phyloP scores from a whole-genome alignment of 2,329 filamentous ascomycete species.

The Bipolaris cookei region DNA sequence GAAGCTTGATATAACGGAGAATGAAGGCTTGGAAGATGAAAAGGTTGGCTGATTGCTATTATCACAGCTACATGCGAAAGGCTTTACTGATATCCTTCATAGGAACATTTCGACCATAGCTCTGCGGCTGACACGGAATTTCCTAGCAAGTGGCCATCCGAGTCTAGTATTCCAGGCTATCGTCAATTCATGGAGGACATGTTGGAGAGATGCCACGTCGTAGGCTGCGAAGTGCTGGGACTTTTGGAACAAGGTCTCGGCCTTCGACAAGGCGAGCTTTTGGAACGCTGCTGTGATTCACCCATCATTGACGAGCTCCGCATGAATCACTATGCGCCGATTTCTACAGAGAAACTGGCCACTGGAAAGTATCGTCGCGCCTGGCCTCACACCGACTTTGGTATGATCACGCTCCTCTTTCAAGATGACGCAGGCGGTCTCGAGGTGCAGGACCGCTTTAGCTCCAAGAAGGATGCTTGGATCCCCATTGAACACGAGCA shows the following conservation, averaged over 20 bases:
- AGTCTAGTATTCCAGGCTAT: constrained; percentile 17
- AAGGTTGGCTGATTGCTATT: constrained; percentile 1
- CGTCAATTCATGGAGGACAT: constrained; percentile 21
- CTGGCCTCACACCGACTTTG: constrained; percentile 31
- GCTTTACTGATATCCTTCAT: neutral
- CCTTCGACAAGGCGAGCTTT: constrained; percentile 5
- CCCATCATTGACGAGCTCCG: constrained; percentile 21
- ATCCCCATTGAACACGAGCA: neutral
- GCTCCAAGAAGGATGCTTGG: neutral
- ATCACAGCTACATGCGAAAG: neutral
- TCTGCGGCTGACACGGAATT: neutral
- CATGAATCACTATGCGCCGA: constrained; percentile 27
- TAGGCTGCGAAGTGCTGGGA: constrained; percentile 14
- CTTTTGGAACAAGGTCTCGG: constrained; percentile 18
- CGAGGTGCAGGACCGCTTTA: constrained; percentile 72
- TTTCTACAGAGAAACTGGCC: constrained; percentile 9
- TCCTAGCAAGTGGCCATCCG: constrained; percentile 5
- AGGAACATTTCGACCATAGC: constrained; percentile 10
- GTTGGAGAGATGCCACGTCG: constrained; percentile 11
- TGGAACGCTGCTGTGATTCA: constrained; percentile 1
- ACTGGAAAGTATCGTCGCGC: constrained; percentile 13
- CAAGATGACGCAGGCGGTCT: constrained; percentile 61
- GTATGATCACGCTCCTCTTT: constrained; percentile 44
- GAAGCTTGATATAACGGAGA: neutral
- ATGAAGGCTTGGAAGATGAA: constrained; percentile 12